Evolutionary conservation across 2,329 filamentous ascomycete genomes (phyloP).

Genomic region (Colletotrichum australisinense): DNA sequence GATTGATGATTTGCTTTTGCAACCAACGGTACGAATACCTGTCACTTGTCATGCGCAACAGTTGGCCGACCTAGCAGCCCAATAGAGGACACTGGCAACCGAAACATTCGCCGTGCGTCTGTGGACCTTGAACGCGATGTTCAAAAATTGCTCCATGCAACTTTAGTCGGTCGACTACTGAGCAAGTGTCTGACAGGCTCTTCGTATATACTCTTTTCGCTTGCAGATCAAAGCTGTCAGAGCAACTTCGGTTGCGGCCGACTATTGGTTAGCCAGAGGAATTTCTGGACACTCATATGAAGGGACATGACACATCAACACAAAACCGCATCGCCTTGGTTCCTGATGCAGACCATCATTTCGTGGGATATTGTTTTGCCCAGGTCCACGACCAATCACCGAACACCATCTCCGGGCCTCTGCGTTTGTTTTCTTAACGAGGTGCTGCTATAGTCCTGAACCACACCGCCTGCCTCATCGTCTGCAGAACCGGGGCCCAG

Average conservation of each 20-base stretch:
- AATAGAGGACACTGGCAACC: slow-evolving; percentile 10
- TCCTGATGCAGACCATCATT: slow-evolving; percentile 33
- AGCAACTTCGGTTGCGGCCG: neutral
- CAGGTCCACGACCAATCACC: slow-evolving; percentile 13
- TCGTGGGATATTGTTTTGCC: slow-evolving; percentile 32
- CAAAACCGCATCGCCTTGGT: neutral
- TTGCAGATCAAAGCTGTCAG: neutral
- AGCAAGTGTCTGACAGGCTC: neutral
- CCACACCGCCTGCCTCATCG: slow-evolving; percentile 14
- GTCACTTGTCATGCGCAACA: slow-evolving; percentile 4
- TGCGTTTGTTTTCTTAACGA: slow-evolving; percentile 25
- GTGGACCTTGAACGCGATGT: slow-evolving; percentile 4
- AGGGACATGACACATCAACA: neutral
- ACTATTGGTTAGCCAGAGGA: neutral
- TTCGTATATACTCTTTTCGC: neutral
- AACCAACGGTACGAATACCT: neutral
- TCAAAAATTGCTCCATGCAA: slow-evolving; percentile 17
- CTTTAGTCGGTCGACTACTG: neutral
- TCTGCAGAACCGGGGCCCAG: neutral
- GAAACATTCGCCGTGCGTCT: neutral
- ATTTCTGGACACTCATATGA: slow-evolving; percentile 6
- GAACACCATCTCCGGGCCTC: neutral
- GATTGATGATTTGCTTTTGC: neutral
- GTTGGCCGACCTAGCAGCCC: slow-evolving; percentile 10
- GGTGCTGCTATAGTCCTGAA: slow-evolving; percentile 8